Conservation (phyloP, 2,329 filamentous ascomycete genomes). For the Paecilomyces variotii region DNA sequence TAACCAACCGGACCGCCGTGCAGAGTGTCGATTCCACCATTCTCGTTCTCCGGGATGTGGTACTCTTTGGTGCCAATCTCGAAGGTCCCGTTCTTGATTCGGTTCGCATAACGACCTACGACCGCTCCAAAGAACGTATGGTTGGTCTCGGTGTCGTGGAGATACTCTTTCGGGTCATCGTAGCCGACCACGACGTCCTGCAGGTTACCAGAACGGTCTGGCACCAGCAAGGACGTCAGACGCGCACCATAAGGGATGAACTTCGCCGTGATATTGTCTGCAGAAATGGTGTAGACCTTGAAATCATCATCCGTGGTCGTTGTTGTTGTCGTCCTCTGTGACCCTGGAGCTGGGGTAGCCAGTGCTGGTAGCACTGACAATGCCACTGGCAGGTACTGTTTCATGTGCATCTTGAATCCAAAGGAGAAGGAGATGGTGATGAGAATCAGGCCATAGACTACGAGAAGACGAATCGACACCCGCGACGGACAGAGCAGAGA, state of each 20-base stretch:
- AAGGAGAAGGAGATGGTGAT: slow-evolving; percentile 19
- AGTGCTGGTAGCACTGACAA: slow-evolving; percentile 26
- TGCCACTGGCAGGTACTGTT: slow-evolving; percentile 23
- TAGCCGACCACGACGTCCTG: slow-evolving; percentile 47
- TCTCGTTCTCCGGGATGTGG: slow-evolving; percentile 44
- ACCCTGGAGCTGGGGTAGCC: slow-evolving; percentile 10
- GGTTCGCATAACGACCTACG: slow-evolving; percentile 47
- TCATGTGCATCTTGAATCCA: slow-evolving; percentile 29
- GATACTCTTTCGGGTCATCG: slow-evolving; percentile 38
- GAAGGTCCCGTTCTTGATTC: slow-evolving; percentile 51
- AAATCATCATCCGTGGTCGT: slow-evolving; percentile 23
- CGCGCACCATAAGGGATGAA: slow-evolving; percentile 43
- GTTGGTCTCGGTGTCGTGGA: slow-evolving; percentile 38
- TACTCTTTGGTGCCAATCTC: slow-evolving; percentile 40
- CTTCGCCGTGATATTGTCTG: slow-evolving; percentile 41
- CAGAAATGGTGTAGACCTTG: slow-evolving; percentile 38
- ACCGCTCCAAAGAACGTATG: slow-evolving; percentile 42
- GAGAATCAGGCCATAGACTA: slow-evolving; percentile 22
- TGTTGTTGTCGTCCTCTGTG: slow-evolving; percentile 6
- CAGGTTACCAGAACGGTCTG: slow-evolving; percentile 40
- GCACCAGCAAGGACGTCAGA: slow-evolving; percentile 41
- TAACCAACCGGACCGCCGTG: slow-evolving; percentile 44
- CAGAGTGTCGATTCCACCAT: slow-evolving; percentile 43
- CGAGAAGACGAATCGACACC: slow-evolving; percentile 19
- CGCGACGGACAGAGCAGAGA: slow-evolving; percentile 21